phyloP scores from a whole-genome alignment of 2,329 filamentous ascomycete species.

The Stromatinia cepivora region DNA sequence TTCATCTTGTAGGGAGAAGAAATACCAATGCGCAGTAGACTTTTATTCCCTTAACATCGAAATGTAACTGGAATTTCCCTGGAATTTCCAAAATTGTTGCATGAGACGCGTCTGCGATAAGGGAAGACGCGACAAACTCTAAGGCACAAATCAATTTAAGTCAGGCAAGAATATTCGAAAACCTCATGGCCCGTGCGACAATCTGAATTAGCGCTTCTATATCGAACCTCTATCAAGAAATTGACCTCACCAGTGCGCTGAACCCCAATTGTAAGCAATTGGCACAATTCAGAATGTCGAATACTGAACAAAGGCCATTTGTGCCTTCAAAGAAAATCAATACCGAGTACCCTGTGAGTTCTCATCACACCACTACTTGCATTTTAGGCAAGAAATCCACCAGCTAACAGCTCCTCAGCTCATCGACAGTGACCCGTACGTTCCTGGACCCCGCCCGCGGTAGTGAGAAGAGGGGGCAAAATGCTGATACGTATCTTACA shows the following conservation, averaged over 20 bases:
- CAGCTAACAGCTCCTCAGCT: slow-evolving; percentile 62
- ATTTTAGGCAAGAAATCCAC: not conserved
- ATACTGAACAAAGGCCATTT: slow-evolving; percentile 48
- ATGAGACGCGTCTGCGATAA: slow-evolving; percentile 11
- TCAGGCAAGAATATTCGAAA: slow-evolving; percentile 4
- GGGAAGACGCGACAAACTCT: slow-evolving; percentile 22
- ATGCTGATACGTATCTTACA: slow-evolving; percentile 45
- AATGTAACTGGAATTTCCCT: not conserved
- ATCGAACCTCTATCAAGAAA: slow-evolving; percentile 25
- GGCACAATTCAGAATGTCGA: slow-evolving; percentile 41
- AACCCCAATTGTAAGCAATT: slow-evolving; percentile 34
- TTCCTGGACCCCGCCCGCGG: slow-evolving; percentile 22
- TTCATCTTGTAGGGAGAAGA: not conserved
- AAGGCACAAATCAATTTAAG: slow-evolving; percentile 21
- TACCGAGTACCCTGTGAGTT: slow-evolving; percentile 82
- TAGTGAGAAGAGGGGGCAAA: not conserved
- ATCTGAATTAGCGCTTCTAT: slow-evolving; percentile 20
- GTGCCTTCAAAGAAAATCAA: slow-evolving; percentile 76
- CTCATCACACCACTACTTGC: slow-evolving; percentile 16
- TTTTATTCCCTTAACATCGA: not conserved
- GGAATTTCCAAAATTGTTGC: not conserved
- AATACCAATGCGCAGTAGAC: not conserved
- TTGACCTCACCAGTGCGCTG: slow-evolving; percentile 16
- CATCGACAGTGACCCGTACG: slow-evolving; percentile 98
- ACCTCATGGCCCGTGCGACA: slow-evolving; percentile 6